Percentiles rank a stretch among this genome's conserved stretches.
These are phyloP conservation scores for Trichoderma sp. DNA, from an alignment of 2,329 filamentous ascomycete genomes.

Conservation along the genomic window DNA sequence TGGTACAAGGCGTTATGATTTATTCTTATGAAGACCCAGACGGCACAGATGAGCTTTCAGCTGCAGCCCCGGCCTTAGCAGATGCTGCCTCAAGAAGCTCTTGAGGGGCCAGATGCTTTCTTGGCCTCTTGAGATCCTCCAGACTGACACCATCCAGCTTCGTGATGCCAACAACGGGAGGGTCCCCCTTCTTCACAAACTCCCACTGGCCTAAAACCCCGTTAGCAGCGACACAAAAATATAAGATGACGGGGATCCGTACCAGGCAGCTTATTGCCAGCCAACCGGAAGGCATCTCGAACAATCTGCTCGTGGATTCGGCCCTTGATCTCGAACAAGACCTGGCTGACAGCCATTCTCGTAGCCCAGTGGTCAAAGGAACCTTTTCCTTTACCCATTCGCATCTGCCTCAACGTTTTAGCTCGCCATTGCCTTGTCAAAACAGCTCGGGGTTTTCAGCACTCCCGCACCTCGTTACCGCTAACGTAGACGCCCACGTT, in stretches of 20 bases:
- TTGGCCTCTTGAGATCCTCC: constrained; percentile 79
- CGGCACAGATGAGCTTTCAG: constrained; percentile 41
- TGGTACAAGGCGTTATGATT: constrained; percentile 19
- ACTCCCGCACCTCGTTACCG: constrained; percentile 75
- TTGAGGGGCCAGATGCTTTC: constrained; percentile 62
- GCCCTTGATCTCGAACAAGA: constrained; percentile 91
- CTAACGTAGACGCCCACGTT: constrained; percentile 95
- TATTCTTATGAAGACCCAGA: constrained; percentile 35
- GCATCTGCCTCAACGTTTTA: constrained; percentile 55
- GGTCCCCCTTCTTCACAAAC: constrained; percentile 90
- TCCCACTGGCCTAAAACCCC: constrained; percentile 71
- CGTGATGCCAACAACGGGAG: constrained; percentile 87
- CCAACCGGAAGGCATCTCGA: constrained; percentile 88
- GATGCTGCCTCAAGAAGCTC: constrained; percentile 42
- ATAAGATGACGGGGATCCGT: constrained; percentile 39
- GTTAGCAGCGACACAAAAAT: constrained; percentile 31
- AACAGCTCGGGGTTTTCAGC: neutral
- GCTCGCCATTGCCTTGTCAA: neutral
- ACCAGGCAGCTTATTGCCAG: constrained; percentile 94
- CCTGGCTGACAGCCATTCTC: constrained; percentile 84
- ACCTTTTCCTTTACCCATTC: constrained; percentile 99
- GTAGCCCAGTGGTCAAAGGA: constrained; percentile 96
- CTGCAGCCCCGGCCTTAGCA: constrained; percentile 40
- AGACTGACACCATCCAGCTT: constrained; percentile 84
- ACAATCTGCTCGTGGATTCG: constrained; percentile 93